phyloP scores from a whole-genome alignment of 2,329 filamentous ascomycete species.

The Cadophora sp. region DNA sequence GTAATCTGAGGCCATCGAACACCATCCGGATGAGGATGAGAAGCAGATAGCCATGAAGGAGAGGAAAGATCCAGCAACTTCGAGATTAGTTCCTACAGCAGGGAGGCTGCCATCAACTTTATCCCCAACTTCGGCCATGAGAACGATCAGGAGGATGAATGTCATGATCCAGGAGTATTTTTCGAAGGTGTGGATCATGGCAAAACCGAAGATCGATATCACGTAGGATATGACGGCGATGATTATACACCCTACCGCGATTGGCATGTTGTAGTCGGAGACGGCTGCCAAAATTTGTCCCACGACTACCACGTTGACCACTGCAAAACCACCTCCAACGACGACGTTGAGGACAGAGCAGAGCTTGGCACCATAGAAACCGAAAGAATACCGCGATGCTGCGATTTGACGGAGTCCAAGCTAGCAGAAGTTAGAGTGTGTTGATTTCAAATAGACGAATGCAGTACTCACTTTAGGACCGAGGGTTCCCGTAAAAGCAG shows the following conservation, averaged over 20 bases:
- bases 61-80: constrained; percentile 44
- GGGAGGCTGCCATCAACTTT: constrained; percentile 51
- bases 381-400: constrained; percentile 55
- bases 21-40: constrained; percentile 43
- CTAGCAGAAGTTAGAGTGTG: constrained; percentile 30
- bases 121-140: constrained; percentile 54
- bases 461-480: constrained; percentile 47
- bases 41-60: constrained; percentile 42
- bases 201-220: constrained; percentile 46
- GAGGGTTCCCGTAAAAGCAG: constrained; percentile 51
- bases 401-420: constrained; percentile 51
- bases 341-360: constrained; percentile 55
- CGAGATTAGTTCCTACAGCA: constrained; percentile 44
- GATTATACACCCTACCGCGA: constrained; percentile 48
- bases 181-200: constrained; percentile 54
- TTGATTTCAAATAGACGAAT: neutral
- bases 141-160: constrained; percentile 55
- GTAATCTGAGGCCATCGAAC: constrained; percentile 44
- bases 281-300: constrained; percentile 46
- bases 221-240: constrained; percentile 42
- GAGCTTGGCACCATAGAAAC: constrained; percentile 57
- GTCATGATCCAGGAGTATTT: constrained; percentile 57
- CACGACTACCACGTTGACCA: constrained; percentile 55
- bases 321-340: constrained; percentile 50
- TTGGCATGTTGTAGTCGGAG: constrained; percentile 49